Evolutionary conservation across 352 stramenopile species (phyloP), one percentile per base, ranked within the genome.

Genomic region (Blastocystis sp.): DNA sequence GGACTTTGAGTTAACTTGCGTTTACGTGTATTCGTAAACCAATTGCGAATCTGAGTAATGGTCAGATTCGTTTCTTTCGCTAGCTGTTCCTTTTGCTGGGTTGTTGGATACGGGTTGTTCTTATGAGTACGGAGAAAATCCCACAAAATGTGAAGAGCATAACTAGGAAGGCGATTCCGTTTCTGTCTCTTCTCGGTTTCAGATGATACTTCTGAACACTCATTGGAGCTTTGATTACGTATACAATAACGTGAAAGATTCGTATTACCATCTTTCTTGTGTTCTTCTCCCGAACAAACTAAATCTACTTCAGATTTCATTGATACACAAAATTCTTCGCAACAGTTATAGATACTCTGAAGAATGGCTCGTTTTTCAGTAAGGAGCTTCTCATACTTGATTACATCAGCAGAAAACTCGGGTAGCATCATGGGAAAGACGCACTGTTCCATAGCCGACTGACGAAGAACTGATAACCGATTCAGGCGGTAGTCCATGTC

Each of bases 21-120:
- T 57, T 84, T 84, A 37, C 73, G 27, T n/a, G 73, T 84, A 42
- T 84, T 84, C 3, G 73, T 84, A 53, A 84, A 84, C 73, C 73
- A 84, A 35, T 84, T 84, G 1, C 73, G 73, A 64, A 84, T 84
- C 56, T 84, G 73, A 1, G 73, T 84, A 15, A 84, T 27, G 1
- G 73, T 68, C 13, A 84, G 73, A 48, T 66, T 64, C 22, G 73
- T 84, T 66, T 84, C 53, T 35, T 37, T 54, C 15, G 73, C 73
- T 11, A 84, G 33, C 7, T 35, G n/a, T 37, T 84, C 73, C 56
- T 84, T 84, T 42, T 84, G 48, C 33, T 84, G 73, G 11, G 22
- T 84, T 5, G 73, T 68, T 2, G 73, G 73, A 53, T 84, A 84
- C 3, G 73, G 73, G 56, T 84, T 64, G 11, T 68, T 68, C 33